Evolutionary conservation across 164 flowering plant species (phyloP), one percentile per base, ranked within the genome.

Genomic region (Euptelea pleiosperma): DNA sequence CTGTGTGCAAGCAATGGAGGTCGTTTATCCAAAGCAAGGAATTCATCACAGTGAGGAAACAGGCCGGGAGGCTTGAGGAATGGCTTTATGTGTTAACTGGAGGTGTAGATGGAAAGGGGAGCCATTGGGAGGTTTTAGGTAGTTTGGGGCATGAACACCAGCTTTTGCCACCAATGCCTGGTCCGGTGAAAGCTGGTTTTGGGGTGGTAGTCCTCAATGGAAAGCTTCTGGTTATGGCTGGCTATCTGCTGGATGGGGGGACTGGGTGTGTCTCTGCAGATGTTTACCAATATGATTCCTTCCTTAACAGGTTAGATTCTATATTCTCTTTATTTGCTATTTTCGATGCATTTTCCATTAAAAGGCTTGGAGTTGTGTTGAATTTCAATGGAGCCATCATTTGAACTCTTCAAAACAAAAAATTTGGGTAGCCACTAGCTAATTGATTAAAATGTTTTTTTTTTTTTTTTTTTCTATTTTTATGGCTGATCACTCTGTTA

Each of bases 61-160:
- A 82, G 57, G 85, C 86, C 55, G 89, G 87, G 8, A 55, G 65
- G 72, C 77, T 85, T 51, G 97, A 90, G 70, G 99, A 93, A 61
- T 86, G 96, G 99, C 82, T 93, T 11, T 93, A 83, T 73, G 68
- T 86, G 35, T 71, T 93, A 56, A 85, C 81, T 31, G 68, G 59
- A 41, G 83, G 81, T 72, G 63, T 69, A 54, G 76, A 76, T 53
- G 85, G 85, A 52, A 78, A 83, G 60, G 83, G 72, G 40, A 81
- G 82, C 74, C 89, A 76, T 54, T 93, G 99, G 99, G 91, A 86
- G 72, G 91, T 86, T 48, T 71, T 88, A 58, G 96, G 82, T 69
- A 62, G 80, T 62, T 52, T 61, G 28, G 95, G 83, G 54, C 52
- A 72, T 25, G 76, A 75, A 15, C 82, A 54, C 41, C 75, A 44